A percentile compares a stretch with the other conserved stretches of the same genome.
These are phyloP conservation scores for button mushroom (Agaricus bisporus) DNA, from an alignment of 768 basidiomycete species.

Conservation along the genomic window DNA sequence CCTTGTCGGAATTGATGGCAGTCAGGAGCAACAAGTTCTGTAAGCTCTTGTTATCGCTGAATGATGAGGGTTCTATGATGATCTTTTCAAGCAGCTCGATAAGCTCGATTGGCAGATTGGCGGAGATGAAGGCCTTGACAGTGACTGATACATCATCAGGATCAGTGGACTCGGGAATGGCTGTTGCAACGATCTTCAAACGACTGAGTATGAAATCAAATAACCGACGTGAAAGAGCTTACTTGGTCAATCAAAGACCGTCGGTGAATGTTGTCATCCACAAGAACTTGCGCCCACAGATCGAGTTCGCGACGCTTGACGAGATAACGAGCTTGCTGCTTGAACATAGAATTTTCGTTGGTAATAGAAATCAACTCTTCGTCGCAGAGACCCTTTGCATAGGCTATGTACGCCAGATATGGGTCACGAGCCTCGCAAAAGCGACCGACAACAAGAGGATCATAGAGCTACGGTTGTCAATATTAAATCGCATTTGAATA, in stretches of 20 bases:
- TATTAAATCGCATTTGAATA: background rate
- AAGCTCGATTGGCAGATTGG: slow-evolving; percentile 93
- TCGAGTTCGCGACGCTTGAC: slow-evolving; percentile 94
- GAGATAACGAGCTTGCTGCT: slow-evolving; percentile 97
- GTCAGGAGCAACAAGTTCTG: slow-evolving; percentile 95
- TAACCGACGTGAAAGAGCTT: slow-evolving; percentile 9
- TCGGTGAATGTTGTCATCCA: slow-evolving; percentile 84
- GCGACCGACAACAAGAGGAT: slow-evolving; percentile 95
- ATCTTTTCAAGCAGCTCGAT: slow-evolving; percentile 99
- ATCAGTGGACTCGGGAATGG: slow-evolving; percentile 93
- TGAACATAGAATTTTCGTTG: slow-evolving; percentile 99
- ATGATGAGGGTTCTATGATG: slow-evolving; percentile 93
- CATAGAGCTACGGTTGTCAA: slow-evolving; percentile 64
- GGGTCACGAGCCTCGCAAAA: slow-evolving; percentile 99
- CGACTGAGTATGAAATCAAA: background rate
- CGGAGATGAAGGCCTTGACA: slow-evolving; percentile 96
- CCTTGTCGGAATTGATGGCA: slow-evolving; percentile 95
- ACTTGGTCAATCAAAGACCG: slow-evolving; percentile 93
- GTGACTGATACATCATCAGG: slow-evolving; percentile 98
- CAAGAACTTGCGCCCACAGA: slow-evolving; percentile 93
- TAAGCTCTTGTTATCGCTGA: slow-evolving; percentile 95
- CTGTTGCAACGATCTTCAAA: slow-evolving; percentile 81
- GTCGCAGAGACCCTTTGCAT: slow-evolving; percentile 98
- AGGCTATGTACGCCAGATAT: slow-evolving; percentile 97
- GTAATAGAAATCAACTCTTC: slow-evolving; percentile 96